Evolutionary conservation across 2,329 filamentous ascomycete genomes (phyloP), one percentile per base, ranked within the genome.

Genomic region (Apiospora kogelbergensis): DNA sequence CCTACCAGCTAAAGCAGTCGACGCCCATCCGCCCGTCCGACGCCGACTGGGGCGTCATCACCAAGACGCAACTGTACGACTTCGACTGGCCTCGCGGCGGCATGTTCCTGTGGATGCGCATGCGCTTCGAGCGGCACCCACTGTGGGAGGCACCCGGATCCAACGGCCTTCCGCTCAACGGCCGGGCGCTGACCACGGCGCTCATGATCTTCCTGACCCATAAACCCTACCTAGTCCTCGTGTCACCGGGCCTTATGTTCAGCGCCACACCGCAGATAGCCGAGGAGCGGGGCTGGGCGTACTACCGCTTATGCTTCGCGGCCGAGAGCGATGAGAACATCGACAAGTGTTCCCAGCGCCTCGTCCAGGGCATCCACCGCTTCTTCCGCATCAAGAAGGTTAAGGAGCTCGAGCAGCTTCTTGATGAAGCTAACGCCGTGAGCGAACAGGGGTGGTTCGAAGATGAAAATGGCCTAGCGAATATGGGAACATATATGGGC

Each of bases 51-150:
- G 88, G 90, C 70, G 86, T 95, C 70, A 86, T 97, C 63, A 90
- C 90, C 75, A 94, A 92, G 81, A 91, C 88, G 0, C 85, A 86
- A 70, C 86, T 97, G 73, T 93, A 91, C 79, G 88, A 90, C 63
- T 97, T 97, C 77, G 81, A 87, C 73, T 94, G 92, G 86, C 94
- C 95, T 0, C 88, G 92, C 37, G 95, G 91, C 44, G 95, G 95
- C 76, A 98, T 98, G 94, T 98, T 97, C 79, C 81, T 97, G 68
- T 98, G 95, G 95, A 75, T 97, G 3, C 86, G 88, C 68, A 81
- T 96, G 70, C 85, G 89, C 77, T 91, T 94, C 74, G 87, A 91
- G 68, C 83, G 84, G 1, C 94, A 97, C 76, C 93, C 93, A 15
- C 84, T 97, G 17, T 90, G 84, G 78, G 75, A 78, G 67, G 78